Evolutionary conservation across 306 rosid genomes (phyloP).

Genomic region (Neltuma alba): DNA sequence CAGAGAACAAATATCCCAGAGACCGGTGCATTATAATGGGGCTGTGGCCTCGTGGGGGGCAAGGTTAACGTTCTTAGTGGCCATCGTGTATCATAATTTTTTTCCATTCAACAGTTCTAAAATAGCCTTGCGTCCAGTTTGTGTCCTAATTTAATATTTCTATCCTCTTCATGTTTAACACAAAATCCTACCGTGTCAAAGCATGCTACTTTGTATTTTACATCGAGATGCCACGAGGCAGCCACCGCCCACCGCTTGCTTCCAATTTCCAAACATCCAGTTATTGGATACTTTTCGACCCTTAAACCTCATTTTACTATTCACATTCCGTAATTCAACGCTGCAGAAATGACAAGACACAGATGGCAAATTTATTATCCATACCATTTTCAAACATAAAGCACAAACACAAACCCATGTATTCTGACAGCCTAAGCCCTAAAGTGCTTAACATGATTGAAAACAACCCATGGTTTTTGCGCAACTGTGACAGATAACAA

Average conservation of each 20-base stretch:
- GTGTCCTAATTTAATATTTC: background rate
- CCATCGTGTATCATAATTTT: background rate
- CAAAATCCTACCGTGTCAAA: no score
- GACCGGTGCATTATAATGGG: background rate
- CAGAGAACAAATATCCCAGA: background rate
- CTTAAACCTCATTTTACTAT: background rate
- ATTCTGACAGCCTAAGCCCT: background rate
- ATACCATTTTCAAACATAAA: background rate
- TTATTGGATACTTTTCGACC: background rate
- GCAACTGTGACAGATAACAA: background rate
- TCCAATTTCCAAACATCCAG: no score
- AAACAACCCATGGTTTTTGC: conserved; percentile 1
- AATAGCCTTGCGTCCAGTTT: background rate
- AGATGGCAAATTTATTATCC: background rate
- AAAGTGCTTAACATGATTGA: background rate
- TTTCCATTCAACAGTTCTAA: background rate
- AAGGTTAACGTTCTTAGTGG: background rate
- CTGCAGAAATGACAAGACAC: background rate
- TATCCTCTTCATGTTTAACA: no score
- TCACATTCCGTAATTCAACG: background rate
- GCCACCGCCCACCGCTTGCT: no score
- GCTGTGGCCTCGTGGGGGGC: background rate
- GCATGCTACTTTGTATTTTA: no score
- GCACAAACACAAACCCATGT: background rate
- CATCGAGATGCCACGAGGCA: no score